Conservation (phyloP, 345 rosid species). For the Salix suchowensis region DNA sequence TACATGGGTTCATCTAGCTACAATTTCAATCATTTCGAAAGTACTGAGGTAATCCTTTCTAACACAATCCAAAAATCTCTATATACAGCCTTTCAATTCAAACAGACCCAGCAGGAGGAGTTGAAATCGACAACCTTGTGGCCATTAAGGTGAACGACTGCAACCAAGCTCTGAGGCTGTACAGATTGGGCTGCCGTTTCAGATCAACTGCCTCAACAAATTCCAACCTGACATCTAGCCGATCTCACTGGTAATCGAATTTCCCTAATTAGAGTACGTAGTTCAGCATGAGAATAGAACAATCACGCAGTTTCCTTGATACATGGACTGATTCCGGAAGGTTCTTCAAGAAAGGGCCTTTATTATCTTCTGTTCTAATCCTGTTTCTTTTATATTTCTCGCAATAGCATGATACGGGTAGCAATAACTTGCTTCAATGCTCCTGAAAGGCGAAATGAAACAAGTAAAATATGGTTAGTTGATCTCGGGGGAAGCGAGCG, state of each 20-base stretch:
- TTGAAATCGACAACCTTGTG: slow-evolving; percentile 61
- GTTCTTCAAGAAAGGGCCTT: background rate
- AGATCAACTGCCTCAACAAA: slow-evolving; percentile 78
- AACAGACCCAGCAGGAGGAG: slow-evolving; percentile 53
- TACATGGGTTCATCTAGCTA: background rate
- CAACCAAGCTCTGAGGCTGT: slow-evolving; percentile 62
- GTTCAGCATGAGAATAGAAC: background rate
- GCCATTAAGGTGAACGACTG: slow-evolving; percentile 51
- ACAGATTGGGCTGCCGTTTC: slow-evolving; percentile 64
- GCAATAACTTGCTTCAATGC: slow-evolving; percentile 51
- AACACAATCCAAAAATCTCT: slow-evolving; percentile 5
- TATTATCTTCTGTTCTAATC: background rate
- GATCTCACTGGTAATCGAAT: slow-evolving; percentile 73
- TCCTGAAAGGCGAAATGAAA: slow-evolving; percentile 56
- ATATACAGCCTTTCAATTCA: slow-evolving; percentile 62
- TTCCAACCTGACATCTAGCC: slow-evolving; percentile 64
- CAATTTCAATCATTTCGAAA: background rate
- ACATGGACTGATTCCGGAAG: slow-evolving; percentile 1
- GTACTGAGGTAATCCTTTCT: background rate
- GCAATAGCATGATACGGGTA: slow-evolving; percentile 64
- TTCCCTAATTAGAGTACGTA: background rate
- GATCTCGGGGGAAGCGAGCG: slow-evolving; percentile 93
- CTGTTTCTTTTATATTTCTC: background rate
- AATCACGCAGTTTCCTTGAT: background rate
- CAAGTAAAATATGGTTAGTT: slow-evolving; percentile 66